A percentile compares a stretch with the other conserved stretches of the same genome.
Evolutionary conservation across 2,329 filamentous ascomycete genomes (phyloP).

Genomic region (Corinectria fuckeliana): DNA sequence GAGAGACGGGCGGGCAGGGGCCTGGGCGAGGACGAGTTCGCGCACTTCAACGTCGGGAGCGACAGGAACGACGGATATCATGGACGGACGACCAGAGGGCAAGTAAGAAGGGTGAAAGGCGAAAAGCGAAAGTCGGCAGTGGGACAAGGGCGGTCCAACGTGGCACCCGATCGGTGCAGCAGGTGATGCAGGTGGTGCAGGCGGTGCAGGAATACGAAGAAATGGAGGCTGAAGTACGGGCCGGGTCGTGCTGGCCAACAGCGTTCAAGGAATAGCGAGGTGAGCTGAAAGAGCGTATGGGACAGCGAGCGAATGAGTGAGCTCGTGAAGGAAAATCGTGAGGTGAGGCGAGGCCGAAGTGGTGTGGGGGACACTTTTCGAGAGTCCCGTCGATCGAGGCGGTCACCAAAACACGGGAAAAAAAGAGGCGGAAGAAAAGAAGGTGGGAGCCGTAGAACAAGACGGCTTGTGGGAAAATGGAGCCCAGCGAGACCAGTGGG

Average conservation of each 20-base stretch:
- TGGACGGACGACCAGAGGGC: constrained; percentile 5
- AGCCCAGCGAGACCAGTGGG: constrained; percentile 16
- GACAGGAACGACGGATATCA: not conserved
- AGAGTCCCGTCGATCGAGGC: constrained; percentile 8
- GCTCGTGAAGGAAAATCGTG: not conserved
- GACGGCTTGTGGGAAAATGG: not conserved
- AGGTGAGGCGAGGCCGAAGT: constrained; percentile 3
- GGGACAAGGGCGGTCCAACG: constrained; percentile 25
- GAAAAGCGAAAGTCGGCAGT: constrained; percentile 26
- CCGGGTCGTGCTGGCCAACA: constrained; percentile 17
- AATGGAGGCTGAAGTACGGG: constrained; percentile 5
- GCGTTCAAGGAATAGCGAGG: constrained; percentile 12
- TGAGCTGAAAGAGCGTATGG: constrained; percentile 19
- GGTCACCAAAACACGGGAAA: constrained; percentile 7
- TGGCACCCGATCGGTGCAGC: constrained; percentile 27
- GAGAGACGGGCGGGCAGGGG: not conserved
- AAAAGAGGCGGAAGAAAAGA: constrained; percentile 5
- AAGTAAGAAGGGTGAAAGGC: constrained; percentile 11
- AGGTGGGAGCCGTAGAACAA: not conserved
- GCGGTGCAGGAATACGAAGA: constrained; percentile 35
- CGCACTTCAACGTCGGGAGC: not conserved
- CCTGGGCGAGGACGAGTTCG: not conserved
- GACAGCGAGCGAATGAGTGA: constrained; percentile 19
- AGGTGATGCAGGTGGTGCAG: constrained; percentile 19
- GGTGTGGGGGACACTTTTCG: not conserved